A percentile compares a stretch with the other conserved stretches of the same genome.
Conservation (phyloP, 1,284 basidiomycete species). For the Cryptococcus deneoformans region DNA sequence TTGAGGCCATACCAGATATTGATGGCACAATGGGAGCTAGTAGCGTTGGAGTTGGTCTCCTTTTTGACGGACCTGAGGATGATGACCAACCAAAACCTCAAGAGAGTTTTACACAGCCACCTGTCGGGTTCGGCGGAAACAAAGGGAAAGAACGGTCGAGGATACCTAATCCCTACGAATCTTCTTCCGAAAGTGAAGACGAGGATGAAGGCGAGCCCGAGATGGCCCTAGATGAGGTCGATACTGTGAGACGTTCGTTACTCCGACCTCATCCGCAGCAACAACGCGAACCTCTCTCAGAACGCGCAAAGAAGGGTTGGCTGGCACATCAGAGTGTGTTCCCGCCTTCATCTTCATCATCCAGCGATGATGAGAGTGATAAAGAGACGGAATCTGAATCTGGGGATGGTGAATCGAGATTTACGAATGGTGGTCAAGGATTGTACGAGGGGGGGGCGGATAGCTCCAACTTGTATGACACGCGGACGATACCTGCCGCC, state of each 20-base stretch:
- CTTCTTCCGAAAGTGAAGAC: constrained; percentile 31
- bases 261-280: constrained; percentile 8
- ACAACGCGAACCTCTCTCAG: constrained; percentile 8
- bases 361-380: constrained; percentile 35
- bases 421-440: constrained; percentile 4
- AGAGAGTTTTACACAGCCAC: not conserved
- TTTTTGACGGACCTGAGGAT: constrained; percentile 25
- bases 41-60: constrained; percentile 27
- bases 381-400: constrained; percentile 37
- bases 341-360: constrained; percentile 39
- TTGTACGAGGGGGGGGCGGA: not conserved
- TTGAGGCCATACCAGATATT: constrained; percentile 41
- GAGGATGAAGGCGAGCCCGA: constrained; percentile 31
- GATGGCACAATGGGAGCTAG: constrained; percentile 17
- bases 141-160: constrained; percentile 16
- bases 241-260: constrained; percentile 28
- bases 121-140: not conserved
- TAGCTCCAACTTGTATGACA: constrained; percentile 19
- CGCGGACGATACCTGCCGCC: not conserved
- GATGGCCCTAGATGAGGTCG: constrained; percentile 37
- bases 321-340: constrained; percentile 50
- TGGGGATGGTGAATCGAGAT: constrained; percentile 16
- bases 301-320: constrained; percentile 44
- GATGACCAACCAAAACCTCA: not conserved
- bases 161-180: constrained; percentile 41